Evolutionary conservation across 805 yeast species (phyloP).

Genomic region (Metschnikowia henanensis): DNA sequence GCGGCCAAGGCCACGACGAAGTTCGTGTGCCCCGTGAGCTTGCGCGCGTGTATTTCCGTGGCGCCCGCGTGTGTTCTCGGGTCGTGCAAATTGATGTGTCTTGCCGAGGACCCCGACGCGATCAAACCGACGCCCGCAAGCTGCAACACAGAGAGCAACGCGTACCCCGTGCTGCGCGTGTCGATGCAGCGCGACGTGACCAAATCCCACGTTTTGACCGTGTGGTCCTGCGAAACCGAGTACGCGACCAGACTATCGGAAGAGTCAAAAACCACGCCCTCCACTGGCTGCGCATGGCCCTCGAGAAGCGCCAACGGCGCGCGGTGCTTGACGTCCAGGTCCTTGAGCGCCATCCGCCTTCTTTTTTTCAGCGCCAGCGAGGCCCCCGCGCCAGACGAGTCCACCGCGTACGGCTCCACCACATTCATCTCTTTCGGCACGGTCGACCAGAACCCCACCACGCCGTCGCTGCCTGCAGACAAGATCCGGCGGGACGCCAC

Average conservation of each 20-base stretch:
- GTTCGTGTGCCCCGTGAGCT: constrained; percentile 86
- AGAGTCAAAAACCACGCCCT: constrained; percentile 73
- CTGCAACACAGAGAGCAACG: constrained; percentile 73
- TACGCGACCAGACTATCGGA: constrained; percentile 81
- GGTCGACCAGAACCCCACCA: constrained; percentile 88
- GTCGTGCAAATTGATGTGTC: constrained; percentile 92
- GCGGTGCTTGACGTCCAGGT: constrained; percentile 73
- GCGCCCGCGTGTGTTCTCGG: constrained; percentile 68
- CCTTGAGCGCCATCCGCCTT: constrained; percentile 76
- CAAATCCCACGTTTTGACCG: constrained; percentile 95
- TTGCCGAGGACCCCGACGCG: constrained; percentile 96
- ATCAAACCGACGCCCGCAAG: constrained; percentile 67
- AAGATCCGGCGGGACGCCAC: constrained; percentile 58
- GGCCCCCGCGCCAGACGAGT: constrained; percentile 25
- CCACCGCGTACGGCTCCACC: constrained; percentile 25
- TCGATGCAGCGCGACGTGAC: constrained; percentile 84
- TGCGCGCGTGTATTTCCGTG: constrained; percentile 61
- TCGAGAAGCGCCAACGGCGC: constrained; percentile 79
- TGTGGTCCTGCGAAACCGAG: constrained; percentile 94
- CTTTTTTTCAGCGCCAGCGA: constrained; percentile 88
- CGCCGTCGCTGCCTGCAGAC: constrained; percentile 81
- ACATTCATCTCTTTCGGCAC: constrained; percentile 76
- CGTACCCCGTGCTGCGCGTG: constrained; percentile 82
- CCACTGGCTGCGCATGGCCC: constrained; percentile 86
- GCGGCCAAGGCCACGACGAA: constrained; percentile 81